Conservation (phyloP, 1,139 yeast genomes). For the Trichomonascaceae sp. region DNA sequence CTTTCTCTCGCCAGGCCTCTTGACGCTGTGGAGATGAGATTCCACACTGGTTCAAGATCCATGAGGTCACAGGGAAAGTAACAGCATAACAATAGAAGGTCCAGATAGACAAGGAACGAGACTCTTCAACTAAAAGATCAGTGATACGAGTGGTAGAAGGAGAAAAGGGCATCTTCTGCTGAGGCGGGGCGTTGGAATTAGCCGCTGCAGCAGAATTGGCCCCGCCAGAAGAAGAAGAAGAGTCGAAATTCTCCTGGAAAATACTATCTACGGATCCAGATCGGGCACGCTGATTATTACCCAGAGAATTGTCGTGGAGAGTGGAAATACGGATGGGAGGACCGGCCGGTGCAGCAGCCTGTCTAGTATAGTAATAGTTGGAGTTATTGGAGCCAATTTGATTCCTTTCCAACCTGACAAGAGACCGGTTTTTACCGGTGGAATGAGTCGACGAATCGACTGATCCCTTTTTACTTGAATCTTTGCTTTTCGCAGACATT, state of each 20-base stretch:
- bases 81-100: constrained; percentile 62
- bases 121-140: not conserved
- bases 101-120: constrained; percentile 43
- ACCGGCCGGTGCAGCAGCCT: constrained; percentile 54
- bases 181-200: not conserved
- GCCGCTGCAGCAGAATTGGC: not conserved
- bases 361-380: constrained; percentile 59
- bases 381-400: constrained; percentile 56
- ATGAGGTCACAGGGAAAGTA: constrained; percentile 88
- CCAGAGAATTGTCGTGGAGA: constrained; percentile 57
- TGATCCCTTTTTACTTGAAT: not conserved
- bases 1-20: constrained; percentile 90
- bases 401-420: constrained; percentile 66
- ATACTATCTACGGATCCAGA: not conserved
- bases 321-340: constrained; percentile 42
- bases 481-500: not conserved
- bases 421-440: constrained; percentile 26
- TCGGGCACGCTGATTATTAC: not conserved
- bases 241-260: not conserved
- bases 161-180: not conserved
- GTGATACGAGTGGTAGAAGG: not conserved
- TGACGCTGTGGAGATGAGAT: constrained; percentile 65
- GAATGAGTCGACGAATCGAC: not conserved
- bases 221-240: not conserved
- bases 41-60: constrained; percentile 60